Evolutionary conservation across 2,329 filamentous ascomycete genomes (phyloP).

Genomic region (Diaporthe caulivora): DNA sequence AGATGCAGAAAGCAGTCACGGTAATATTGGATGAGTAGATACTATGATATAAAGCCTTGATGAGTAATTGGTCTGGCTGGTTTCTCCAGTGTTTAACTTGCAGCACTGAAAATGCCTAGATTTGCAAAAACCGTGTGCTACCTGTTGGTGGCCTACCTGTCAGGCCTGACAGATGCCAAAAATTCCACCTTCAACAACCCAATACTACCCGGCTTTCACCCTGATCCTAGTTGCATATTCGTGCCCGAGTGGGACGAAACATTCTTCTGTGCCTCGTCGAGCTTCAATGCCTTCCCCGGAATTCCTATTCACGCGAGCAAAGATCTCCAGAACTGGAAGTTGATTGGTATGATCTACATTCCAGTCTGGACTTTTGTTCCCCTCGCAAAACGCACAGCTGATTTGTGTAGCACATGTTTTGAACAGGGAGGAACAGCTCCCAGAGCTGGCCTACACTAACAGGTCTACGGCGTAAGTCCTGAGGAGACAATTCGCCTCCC

Average conservation of each 20-base stretch:
- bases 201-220: conserved; percentile 57
- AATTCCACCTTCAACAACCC: conserved; percentile 52
- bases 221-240: conserved; percentile 57
- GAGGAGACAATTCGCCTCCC: background rate
- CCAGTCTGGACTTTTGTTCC: background rate
- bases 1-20: background rate
- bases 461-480: conserved; percentile 46
- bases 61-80: background rate
- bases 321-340: conserved; percentile 57
- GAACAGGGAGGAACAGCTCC: conserved; percentile 51
- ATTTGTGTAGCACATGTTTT: conserved; percentile 49
- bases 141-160: background rate
- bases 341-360: conserved; percentile 43
- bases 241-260: conserved; percentile 52
- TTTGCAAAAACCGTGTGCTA: background rate
- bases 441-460: conserved; percentile 48
- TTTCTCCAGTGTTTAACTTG: background rate
- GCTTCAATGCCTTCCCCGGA: conserved; percentile 58
- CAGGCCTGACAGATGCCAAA: background rate
- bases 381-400: background rate
- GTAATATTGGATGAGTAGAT: background rate
- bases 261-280: conserved; percentile 58
- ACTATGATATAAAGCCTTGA: background rate
- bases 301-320: conserved; percentile 59
- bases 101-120: conserved; percentile 7